These are phyloP conservation scores for Gynostemma pentaphyllum DNA, from an alignment of 306 rosid genomes.

Conservation along the genomic window DNA sequence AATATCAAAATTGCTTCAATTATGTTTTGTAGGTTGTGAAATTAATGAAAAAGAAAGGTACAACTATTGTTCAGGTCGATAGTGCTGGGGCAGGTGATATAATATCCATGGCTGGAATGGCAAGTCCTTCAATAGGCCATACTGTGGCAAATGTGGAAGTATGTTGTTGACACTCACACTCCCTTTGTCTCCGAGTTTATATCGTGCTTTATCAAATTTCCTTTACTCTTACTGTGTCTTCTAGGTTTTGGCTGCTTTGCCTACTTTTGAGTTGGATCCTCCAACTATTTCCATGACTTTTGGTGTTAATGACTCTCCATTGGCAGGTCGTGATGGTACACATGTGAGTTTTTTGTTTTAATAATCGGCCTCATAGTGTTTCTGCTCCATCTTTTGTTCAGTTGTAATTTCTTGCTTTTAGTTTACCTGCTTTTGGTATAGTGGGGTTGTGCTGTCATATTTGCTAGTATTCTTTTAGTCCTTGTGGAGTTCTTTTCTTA, in stretches of 20 bases:
- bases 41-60: conserved; percentile 92
- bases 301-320: conserved; percentile 95
- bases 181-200: background rate
- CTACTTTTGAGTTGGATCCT: conserved; percentile 88
- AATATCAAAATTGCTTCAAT: background rate
- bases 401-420: conserved; percentile 6
- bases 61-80: conserved; percentile 53
- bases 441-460: background rate
- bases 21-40: conserved; percentile 50
- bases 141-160: conserved; percentile 81
- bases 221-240: background rate
- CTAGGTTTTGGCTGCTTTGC: conserved; percentile 68
- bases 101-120: conserved; percentile 79
- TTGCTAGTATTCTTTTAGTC: background rate
- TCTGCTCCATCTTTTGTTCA: conserved; percentile 7
- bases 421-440: conserved; percentile 21
- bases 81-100: conserved; percentile 99
- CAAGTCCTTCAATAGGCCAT: conserved; percentile 81
- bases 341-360: conserved; percentile 47
- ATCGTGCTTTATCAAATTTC: background rate
- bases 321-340: conserved; percentile 95
- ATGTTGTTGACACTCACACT: background rate
- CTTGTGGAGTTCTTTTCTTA: background rate
- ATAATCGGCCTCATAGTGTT: background rate
- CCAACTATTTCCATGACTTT: conserved; percentile 99